Percentiles rank a stretch among this genome's conserved stretches.
phyloP scores from a whole-genome alignment of 495 filamentous ascomycete genomes.

The Cenococcum geophilum region DNA sequence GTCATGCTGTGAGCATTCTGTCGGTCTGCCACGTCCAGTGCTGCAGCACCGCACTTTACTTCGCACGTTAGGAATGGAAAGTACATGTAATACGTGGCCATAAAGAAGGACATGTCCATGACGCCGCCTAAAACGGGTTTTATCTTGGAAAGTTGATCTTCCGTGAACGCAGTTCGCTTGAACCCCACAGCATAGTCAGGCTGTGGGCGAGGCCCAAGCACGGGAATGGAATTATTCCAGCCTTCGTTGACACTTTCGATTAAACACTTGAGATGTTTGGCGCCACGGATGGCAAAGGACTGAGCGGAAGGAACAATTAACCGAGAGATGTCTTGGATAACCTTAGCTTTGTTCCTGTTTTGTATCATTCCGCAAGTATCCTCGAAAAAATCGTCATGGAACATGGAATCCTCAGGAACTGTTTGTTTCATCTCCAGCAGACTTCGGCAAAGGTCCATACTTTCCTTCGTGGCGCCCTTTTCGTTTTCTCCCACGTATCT shows the following conservation, averaged over 20 bases:
- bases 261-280: constrained; percentile 17
- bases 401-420: constrained; percentile 21
- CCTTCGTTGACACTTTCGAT: constrained; percentile 30
- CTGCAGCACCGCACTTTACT: constrained; percentile 38
- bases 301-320: constrained; percentile 28
- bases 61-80: constrained; percentile 41
- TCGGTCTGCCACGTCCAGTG: constrained; percentile 37
- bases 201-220: constrained; percentile 28
- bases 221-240: constrained; percentile 25
- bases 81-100: constrained; percentile 36
- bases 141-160: constrained; percentile 18
- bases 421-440: constrained; percentile 19
- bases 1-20: constrained; percentile 41
- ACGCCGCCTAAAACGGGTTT: constrained; percentile 1
- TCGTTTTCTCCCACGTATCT: constrained; percentile 11
- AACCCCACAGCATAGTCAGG: constrained; percentile 30
- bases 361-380: constrained; percentile 16
- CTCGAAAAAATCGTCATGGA: constrained; percentile 24
- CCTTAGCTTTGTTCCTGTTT: constrained; percentile 17
- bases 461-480: too few species aligned
- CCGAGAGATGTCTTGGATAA: constrained; percentile 26
- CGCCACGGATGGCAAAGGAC: constrained; percentile 14
- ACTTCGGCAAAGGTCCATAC: constrained; percentile 18
- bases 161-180: constrained; percentile 20
- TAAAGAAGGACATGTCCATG: constrained; percentile 12